These are phyloP conservation scores for Thermomucor indicae-seudaticae DNA, from an alignment of 371 early-diverging fungal genomes.

Conservation along the genomic window DNA sequence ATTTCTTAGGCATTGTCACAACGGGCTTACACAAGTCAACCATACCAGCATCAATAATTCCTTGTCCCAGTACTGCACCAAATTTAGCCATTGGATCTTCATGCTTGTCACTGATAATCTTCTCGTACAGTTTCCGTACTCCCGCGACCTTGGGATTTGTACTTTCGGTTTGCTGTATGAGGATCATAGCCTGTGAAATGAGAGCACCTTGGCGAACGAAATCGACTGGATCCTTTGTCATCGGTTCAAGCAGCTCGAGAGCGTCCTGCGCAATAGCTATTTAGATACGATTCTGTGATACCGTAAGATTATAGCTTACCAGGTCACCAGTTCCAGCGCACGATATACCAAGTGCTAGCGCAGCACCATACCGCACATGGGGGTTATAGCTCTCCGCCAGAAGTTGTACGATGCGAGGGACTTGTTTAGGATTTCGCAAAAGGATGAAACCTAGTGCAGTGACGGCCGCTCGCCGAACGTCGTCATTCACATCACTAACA, in stretches of 20 bases:
- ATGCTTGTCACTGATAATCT: slow-evolving; percentile 89
- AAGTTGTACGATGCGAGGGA: slow-evolving; percentile 95
- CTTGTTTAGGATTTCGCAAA: slow-evolving; percentile 86
- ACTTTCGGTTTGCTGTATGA: slow-evolving; percentile 94
- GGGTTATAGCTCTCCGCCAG: slow-evolving; percentile 98
- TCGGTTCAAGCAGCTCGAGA: slow-evolving; percentile 94
- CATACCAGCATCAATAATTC: slow-evolving; percentile 94
- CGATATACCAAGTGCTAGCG: slow-evolving; percentile 97
- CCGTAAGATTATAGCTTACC: slow-evolving; percentile 15
- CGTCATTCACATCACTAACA: slow-evolving; percentile 97
- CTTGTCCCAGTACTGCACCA: slow-evolving; percentile 97
- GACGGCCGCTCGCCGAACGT: slow-evolving; percentile 98
- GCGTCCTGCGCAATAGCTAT: slow-evolving; percentile 62
- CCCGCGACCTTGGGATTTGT: slow-evolving; percentile 74
- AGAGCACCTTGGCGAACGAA: slow-evolving; percentile 99
- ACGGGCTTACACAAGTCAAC: background rate
- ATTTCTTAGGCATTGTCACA: background rate
- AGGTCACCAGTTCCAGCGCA: slow-evolving; percentile 93
- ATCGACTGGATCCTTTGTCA: slow-evolving; percentile 96
- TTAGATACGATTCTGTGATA: background rate
- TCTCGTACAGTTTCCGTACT: slow-evolving; percentile 84
- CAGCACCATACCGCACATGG: slow-evolving; percentile 97
- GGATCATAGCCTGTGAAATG: slow-evolving; percentile 96
- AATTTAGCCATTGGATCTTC: slow-evolving; percentile 94
- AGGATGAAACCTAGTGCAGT: slow-evolving; percentile 96